Conservation (phyloP, 805 yeast genomes). For the Wickerhamomyces hampshirensis region DNA sequence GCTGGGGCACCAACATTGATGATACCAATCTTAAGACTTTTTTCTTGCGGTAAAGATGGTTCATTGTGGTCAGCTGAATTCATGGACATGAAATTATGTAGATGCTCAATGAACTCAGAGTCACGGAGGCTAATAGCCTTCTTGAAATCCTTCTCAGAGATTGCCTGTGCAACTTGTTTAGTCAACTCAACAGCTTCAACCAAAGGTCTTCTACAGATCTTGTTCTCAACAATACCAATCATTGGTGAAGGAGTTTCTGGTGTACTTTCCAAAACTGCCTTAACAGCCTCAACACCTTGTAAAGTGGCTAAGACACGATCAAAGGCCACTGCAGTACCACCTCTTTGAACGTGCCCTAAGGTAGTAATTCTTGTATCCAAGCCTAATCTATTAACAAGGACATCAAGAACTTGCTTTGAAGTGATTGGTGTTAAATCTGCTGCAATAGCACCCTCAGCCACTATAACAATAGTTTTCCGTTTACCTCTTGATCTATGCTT, state of each 20-base stretch:
- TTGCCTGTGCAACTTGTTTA: slow-evolving; percentile 67
- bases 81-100: slow-evolving; percentile 57
- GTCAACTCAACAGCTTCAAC: slow-evolving; percentile 72
- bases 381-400: slow-evolving; percentile 59
- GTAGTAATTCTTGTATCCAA: slow-evolving; percentile 76
- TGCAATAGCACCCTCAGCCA: slow-evolving; percentile 81
- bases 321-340: slow-evolving; percentile 75
- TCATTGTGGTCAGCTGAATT: slow-evolving; percentile 64
- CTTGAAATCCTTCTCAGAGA: slow-evolving; percentile 59
- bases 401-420: slow-evolving; percentile 59
- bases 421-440: slow-evolving; percentile 64
- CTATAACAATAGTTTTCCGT: slow-evolving; percentile 74
- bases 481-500: slow-evolving; percentile 69
- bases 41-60: slow-evolving; percentile 48
- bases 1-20: slow-evolving; percentile 80
- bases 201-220: slow-evolving; percentile 61
- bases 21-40: slow-evolving; percentile 61
- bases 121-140: slow-evolving; percentile 70
- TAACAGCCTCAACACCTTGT: slow-evolving; percentile 80
- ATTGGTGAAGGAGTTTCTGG: slow-evolving; percentile 76
- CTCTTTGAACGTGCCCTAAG: slow-evolving; percentile 78
- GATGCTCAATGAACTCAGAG: slow-evolving; percentile 62
- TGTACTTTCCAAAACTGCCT: slow-evolving; percentile 62
- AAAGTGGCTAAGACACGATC: slow-evolving; percentile 70
- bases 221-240: slow-evolving; percentile 69